Evolutionary conservation across 1,284 basidiomycete genomes (phyloP), one percentile per base, ranked within the genome.

Genomic region (Mrakiaceae sp.): DNA sequence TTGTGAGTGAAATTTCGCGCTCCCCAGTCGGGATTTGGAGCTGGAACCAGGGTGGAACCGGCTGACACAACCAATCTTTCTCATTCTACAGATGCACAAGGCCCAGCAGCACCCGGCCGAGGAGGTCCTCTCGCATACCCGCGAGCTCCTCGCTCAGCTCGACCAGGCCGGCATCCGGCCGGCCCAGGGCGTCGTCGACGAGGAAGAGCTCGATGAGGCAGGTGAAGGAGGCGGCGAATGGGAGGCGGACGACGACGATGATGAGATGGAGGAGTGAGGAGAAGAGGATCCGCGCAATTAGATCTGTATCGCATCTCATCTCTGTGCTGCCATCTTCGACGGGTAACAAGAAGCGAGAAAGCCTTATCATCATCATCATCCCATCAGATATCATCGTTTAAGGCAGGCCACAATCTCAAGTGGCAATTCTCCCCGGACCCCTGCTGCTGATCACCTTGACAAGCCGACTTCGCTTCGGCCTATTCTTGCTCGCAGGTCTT

Each of bases 61-160:
- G n/a, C 44, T 16, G 12, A 56, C 43, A 42, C 16, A 9, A 62
- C 27, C 56, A 48, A 59, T 63, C 47, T 54, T 5, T 63, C 62
- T n/a, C 66, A 40, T 64, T 62, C 50, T 63, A 40, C 74, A 92
- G 87, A 75, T 93, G 43, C 87, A 91, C 70, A 75, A 79, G 47
- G 84, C 82, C 58, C 83, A 90, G 70, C 81, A 84, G 40, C 84
- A 90, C 72, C 82, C 85, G 0, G 91, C 95, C 72, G 78, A 79
- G 65, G 88, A 88, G n/a, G 78, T 95, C 63, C 79, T 90, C 2
- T 82, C 83, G 61, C 93, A 95, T 73, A 83, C 83, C 12, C 74
- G 81, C 64, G 91, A 94, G 70, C 81, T 96, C 51, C 80, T 91
- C 65, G 74, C 75, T 6, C 83, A 84, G 70, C 73, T 95, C 60